These are phyloP conservation scores for Aspergillus sp. DNA, from an alignment of 2,329 filamentous ascomycete species.

Conservation along the genomic window DNA sequence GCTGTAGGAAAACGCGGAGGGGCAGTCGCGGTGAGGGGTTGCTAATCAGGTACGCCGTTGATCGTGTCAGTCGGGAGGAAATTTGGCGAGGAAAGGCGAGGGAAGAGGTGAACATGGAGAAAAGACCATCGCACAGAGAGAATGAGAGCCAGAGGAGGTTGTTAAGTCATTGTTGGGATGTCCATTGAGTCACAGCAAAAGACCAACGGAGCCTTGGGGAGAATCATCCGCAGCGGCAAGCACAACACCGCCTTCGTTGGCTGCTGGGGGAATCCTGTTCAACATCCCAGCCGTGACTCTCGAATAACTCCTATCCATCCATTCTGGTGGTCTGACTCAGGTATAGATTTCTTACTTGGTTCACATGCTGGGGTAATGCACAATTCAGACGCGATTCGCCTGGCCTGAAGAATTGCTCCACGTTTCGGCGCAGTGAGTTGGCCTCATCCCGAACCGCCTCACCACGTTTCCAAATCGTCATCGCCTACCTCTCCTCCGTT, in stretches of 20 bases:
- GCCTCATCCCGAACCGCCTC: conserved; percentile 12
- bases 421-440: conserved; percentile 20
- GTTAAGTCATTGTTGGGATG: not conserved
- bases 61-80: conserved; percentile 1
- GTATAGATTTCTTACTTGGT: not conserved
- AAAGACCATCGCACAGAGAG: not conserved
- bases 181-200: conserved; percentile 8
- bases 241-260: conserved; percentile 12
- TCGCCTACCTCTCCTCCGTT: not conserved
- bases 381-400: conserved; percentile 4
- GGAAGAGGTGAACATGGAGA: conserved; percentile 4
- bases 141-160: not conserved
- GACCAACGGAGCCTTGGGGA: not conserved
- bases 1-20: conserved; percentile 7
- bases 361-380: conserved; percentile 7
- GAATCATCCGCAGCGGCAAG: not conserved
- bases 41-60: conserved; percentile 1
- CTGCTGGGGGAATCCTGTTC: not conserved
- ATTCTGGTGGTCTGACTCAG: not conserved
- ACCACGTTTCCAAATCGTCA: conserved; percentile 7
- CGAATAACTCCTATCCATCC: not conserved
- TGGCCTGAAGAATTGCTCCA: conserved; percentile 10
- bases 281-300: not conserved
- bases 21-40: conserved; percentile 10
- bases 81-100: not conserved